Evolutionary conservation across 352 stramenopile species (phyloP).

Genomic region (Pythium guiyangense): DNA sequence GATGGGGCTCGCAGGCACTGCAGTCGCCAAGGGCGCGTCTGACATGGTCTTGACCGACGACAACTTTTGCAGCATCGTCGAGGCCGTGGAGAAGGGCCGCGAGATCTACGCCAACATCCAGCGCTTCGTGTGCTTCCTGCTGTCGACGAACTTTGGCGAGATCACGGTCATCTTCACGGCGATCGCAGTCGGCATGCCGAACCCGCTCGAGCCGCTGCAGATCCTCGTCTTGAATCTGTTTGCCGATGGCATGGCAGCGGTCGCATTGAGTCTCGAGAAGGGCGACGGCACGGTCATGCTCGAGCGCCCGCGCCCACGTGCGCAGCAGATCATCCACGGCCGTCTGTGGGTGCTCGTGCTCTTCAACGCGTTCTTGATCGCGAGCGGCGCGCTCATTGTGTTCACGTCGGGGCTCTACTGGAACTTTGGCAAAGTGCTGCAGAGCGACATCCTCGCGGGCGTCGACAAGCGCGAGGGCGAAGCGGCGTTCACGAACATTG

Average conservation of each 20-base stretch:
- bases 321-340: conserved; percentile 45
- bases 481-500: no score
- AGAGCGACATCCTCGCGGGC: no score
- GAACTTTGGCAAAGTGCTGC: no score
- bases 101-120: conserved; percentile 98
- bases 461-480: no score
- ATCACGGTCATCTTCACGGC: conserved; percentile 84
- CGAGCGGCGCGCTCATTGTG: conserved; percentile 33
- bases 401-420: conserved; percentile 61
- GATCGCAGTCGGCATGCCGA: conserved; percentile 49
- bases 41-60: conserved; percentile 98
- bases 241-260: conserved; percentile 89
- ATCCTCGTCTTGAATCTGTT: conserved; percentile 99
- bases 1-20: conserved; percentile 96
- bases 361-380: conserved; percentile 58
- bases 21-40: conserved; percentile 97
- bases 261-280: conserved; percentile 66
- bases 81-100: conserved; percentile 93
- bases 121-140: conserved; percentile 98
- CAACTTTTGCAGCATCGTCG: conserved; percentile 97
- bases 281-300: conserved; percentile 60
- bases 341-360: conserved; percentile 54
- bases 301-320: conserved; percentile 47
- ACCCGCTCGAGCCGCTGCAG: conserved; percentile 94
- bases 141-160: conserved; percentile 96